Evolutionary conservation across 352 stramenopile genomes (phyloP).

Genomic region (Phytophthora quininea): DNA sequence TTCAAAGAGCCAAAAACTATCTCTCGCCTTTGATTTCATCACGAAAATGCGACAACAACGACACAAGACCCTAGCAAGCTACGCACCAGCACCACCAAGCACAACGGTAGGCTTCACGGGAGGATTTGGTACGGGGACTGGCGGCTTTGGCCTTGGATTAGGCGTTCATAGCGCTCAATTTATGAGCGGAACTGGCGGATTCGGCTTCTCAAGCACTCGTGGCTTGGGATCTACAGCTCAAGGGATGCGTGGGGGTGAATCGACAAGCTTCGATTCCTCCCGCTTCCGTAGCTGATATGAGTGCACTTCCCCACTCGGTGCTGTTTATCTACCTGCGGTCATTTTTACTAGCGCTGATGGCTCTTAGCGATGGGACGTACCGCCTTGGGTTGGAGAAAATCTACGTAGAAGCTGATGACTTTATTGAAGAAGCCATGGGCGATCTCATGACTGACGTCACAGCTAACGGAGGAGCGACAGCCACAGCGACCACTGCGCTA

Average conservation of each 20-base stretch:
- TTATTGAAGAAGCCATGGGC: conserved; percentile 86
- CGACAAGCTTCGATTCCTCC: conserved; percentile 38
- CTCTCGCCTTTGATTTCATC: conserved; percentile 88
- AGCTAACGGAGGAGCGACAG: conserved; percentile 50
- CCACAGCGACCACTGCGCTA: conserved; percentile 33
- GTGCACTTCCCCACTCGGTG: conserved; percentile 78
- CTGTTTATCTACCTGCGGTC: conserved; percentile 88
- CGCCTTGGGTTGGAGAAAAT: conserved; percentile 86
- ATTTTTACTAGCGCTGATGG: conserved; percentile 86
- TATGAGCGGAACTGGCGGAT: conserved; percentile 46
- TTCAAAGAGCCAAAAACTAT: conserved; percentile 88
- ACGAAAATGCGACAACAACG: conserved; percentile 83
- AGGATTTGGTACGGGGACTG: conserved; percentile 35
- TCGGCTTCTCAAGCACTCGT: conserved; percentile 66
- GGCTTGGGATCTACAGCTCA: conserved; percentile 37
- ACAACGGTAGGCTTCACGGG: conserved; percentile 27
- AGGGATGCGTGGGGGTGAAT: conserved; percentile 34
- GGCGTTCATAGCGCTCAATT: conserved; percentile 51
- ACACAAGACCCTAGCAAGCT: conserved; percentile 73
- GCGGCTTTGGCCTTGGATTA: conserved; percentile 40
- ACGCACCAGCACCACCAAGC: conserved; percentile 45
- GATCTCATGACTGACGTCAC: conserved; percentile 85
- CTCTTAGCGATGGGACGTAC: conserved; percentile 84
- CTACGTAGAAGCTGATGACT: conserved; percentile 85
- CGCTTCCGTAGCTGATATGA: conserved; percentile 48